Evolutionary conservation across 768 basidiomycete species (phyloP).

Genomic region (Calocybe gangraenosa): DNA sequence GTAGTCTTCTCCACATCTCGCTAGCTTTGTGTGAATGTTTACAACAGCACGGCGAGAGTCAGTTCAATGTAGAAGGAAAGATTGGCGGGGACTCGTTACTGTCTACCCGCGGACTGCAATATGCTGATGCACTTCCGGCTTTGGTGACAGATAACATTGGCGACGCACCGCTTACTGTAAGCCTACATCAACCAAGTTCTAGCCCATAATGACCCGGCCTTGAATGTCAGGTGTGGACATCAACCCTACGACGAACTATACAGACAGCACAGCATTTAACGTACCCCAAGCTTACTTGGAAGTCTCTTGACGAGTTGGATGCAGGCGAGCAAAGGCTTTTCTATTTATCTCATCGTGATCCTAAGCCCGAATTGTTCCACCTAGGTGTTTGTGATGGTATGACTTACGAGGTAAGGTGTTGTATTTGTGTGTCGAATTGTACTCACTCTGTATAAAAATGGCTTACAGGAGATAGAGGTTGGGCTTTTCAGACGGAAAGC

Average conservation of each 20-base stretch:
- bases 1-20: conserved; percentile 21
- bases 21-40: conserved; percentile 4
- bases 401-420: conserved; percentile 72
- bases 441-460: background rate
- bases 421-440: background rate
- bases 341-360: background rate
- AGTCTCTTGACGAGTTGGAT: conserved; percentile 96
- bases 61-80: conserved; percentile 93
- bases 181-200: conserved; percentile 16
- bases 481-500: background rate
- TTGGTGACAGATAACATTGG: conserved; percentile 91
- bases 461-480: conserved; percentile 80
- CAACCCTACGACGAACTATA: conserved; percentile 90
- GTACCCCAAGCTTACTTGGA: conserved; percentile 95
- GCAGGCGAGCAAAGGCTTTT: conserved; percentile 49
- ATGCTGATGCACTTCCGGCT: conserved; percentile 80
- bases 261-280: conserved; percentile 82
- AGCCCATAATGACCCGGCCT: conserved; percentile 1
- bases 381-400: conserved; percentile 94
- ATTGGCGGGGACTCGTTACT: conserved; percentile 96
- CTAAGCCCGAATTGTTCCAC: no score
- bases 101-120: conserved; percentile 79
- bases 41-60: conserved; percentile 91
- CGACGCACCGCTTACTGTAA: conserved; percentile 78
- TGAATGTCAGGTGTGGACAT: conserved; percentile 85